Conservation (phyloP, 2,329 filamentous ascomycete species). For the Daldinia eschscholtzii region DNA sequence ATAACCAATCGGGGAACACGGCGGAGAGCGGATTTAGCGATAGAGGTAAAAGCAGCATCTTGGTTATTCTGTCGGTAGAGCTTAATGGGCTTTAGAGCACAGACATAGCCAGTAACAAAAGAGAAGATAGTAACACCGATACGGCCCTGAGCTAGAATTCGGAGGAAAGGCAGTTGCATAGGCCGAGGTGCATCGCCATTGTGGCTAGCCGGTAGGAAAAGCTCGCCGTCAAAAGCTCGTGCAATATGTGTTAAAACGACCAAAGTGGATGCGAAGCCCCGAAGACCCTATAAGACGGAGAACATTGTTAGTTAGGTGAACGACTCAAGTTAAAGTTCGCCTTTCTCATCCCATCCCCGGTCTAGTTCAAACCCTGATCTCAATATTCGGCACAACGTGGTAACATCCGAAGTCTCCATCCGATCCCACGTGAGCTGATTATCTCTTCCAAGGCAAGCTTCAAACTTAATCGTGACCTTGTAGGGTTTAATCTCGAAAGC, state of each 20-base stretch:
- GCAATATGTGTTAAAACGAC: conserved; percentile 68
- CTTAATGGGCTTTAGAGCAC: conserved; percentile 70
- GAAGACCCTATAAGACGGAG: conserved; percentile 60
- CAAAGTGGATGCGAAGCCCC: conserved; percentile 66
- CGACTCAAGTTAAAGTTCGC: conserved; percentile 2
- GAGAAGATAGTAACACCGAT: conserved; percentile 76
- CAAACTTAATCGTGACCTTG: conserved; percentile 8
- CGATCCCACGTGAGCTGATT: background rate
- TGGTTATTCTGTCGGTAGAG: conserved; percentile 66
- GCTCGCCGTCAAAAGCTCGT: conserved; percentile 63
- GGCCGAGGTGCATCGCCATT: conserved; percentile 61
- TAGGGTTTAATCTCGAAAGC: background rate
- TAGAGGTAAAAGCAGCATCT: conserved; percentile 64
- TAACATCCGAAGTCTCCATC: conserved; percentile 5
- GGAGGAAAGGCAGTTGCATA: conserved; percentile 70
- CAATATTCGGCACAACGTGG: background rate
- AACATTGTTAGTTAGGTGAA: conserved; percentile 17
- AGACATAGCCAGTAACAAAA: conserved; percentile 74
- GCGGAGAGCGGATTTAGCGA: conserved; percentile 69
- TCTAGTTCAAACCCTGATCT: background rate
- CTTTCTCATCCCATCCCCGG: conserved; percentile 9
- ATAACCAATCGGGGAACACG: conserved; percentile 70
- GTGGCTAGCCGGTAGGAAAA: conserved; percentile 62
- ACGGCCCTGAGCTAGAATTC: conserved; percentile 70
- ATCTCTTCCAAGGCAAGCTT: background rate